Evolutionary conservation across 2,329 filamentous ascomycete species (phyloP), one percentile per base, ranked within the genome.

Genomic region (Alternaria triticina): DNA sequence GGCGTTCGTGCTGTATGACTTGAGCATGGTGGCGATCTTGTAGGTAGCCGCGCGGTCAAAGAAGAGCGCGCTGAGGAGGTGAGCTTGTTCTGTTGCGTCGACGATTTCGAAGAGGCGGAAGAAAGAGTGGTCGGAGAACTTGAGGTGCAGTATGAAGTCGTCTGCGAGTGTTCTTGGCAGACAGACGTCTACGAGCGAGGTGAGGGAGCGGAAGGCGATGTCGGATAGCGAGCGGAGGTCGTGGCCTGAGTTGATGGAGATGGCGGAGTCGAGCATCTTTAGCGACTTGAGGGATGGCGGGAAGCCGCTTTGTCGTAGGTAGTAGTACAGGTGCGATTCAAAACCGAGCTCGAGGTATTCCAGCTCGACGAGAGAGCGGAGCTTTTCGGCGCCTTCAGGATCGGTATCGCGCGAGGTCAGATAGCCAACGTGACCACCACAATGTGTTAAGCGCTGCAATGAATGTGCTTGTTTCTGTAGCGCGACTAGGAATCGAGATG

Each of bases 381-480:
- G 54, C n/a, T 68, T 71, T 22, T 60, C 59, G 3, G 67, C 55
- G 11, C 71, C 69, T 23, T 69, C 59, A 2, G 66, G 64, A 8
- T 73, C 66, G 10, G 62, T 66, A 2, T 66, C 61, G 13, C 60
- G 65, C 3, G 54, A 10, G 11, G 63, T 62, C 1, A 70, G 60
- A 23, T 61, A 67, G 12, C 43, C 47, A 11, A 70, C 58, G 17
- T 61, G 64, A 11, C 76, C 76, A 12, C 73, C 71, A 22, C 73
- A 70, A 40, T 80, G 76, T 5, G 57, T 64, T 15, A 80, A 65
- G 6, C 66, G 67, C 54, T 71, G 64, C 5, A 80, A 67, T 2
- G 78, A 79, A n/a, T 69, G 57, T 5, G 74, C 70, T 72, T 80
- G 78, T 25, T 68, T 65, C 28, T 70, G 64, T 2, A 80, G 64